Percentiles rank a stretch among this genome's conserved stretches.
Evolutionary conservation across 768 basidiomycete genomes (phyloP).

Genomic region (Agaricus blazei): DNA sequence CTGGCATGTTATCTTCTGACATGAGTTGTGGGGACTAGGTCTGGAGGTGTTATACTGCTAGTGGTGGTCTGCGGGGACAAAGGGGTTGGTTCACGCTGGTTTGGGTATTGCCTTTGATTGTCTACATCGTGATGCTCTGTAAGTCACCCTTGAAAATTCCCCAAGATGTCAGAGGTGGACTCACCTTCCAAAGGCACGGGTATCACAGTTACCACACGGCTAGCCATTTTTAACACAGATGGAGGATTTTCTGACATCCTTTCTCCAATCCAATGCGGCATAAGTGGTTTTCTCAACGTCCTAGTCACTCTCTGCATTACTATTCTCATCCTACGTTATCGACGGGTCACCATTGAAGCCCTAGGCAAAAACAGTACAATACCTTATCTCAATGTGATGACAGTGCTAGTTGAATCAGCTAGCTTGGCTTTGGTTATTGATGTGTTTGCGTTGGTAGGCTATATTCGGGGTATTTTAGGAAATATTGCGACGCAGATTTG

Average conservation of each 20-base stretch:
- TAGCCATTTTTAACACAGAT: not conserved
- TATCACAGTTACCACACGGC: not conserved
- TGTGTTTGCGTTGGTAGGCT: not conserved
- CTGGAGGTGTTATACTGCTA: conserved; percentile 1
- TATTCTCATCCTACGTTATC: conserved; percentile 7
- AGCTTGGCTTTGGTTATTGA: conserved; percentile 7
- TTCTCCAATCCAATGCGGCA: not conserved
- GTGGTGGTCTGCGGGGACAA: not conserved
- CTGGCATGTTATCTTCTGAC: not conserved
- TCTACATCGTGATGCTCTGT: not conserved
- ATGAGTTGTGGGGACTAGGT: not conserved
- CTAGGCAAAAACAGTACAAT: conserved; percentile 7
- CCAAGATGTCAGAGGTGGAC: not conserved
- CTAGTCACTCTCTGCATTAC: conserved; percentile 10
- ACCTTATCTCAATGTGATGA: conserved; percentile 10
- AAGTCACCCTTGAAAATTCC: not conserved
- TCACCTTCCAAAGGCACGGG: not conserved
- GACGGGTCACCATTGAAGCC: not conserved
- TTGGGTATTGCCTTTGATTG: not conserved
- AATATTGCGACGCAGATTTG: not conserved
- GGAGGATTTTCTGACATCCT: not conserved
- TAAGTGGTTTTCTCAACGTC: conserved; percentile 8
- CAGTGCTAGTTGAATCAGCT: conserved; percentile 14
- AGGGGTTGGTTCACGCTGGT: not conserved
- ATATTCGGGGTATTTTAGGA: not conserved